Evolutionary conservation across 495 filamentous ascomycete genomes (phyloP).

Genomic region (Sphaerosporella brunnea): DNA sequence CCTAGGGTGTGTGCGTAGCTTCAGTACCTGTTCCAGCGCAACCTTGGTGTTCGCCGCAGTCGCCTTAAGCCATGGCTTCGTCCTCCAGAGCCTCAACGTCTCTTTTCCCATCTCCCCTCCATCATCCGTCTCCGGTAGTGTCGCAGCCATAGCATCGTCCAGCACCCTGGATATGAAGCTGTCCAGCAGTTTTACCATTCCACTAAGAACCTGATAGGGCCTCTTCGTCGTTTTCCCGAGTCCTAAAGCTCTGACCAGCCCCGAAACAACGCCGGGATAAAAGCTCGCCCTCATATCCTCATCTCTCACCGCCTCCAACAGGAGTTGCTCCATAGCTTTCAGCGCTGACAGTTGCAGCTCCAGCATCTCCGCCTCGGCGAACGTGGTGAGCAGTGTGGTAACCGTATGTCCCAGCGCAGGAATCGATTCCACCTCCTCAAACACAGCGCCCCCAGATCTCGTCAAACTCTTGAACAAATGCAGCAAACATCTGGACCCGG

Average conservation of each 20-base stretch:
- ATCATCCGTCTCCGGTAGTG: conserved; percentile 24
- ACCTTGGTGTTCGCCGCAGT: conserved; percentile 71
- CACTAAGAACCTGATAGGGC: conserved; percentile 45
- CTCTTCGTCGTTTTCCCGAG: conserved; percentile 46
- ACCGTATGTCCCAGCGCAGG: conserved; percentile 70
- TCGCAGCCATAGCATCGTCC: conserved; percentile 39
- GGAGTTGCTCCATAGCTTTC: conserved; percentile 37
- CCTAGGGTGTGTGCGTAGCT: conserved; percentile 56
- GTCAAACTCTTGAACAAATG: conserved; percentile 33
- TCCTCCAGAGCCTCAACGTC: conserved; percentile 27
- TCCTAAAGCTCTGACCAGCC: conserved; percentile 55
- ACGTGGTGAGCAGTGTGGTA: conserved; percentile 57
- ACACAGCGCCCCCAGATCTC: conserved; percentile 22
- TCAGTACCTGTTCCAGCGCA: conserved; percentile 60
- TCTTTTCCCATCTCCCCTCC: conserved; percentile 18
- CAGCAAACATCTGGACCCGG: conserved; percentile 40
- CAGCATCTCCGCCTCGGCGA: conserved; percentile 37
- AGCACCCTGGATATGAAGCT: conserved; percentile 45
- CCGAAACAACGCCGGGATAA: conserved; percentile 74
- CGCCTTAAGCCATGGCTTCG: conserved; percentile 58
- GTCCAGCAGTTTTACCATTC: conserved; percentile 42
- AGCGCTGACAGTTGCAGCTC: conserved; percentile 51
- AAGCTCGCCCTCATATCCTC: conserved; percentile 57
- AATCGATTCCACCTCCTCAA: conserved; percentile 40
- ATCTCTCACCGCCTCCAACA: conserved; percentile 47